Evolutionary conservation across 306 rosid species (phyloP), one percentile per base, ranked within the genome.

Genomic region (Prunus mira): DNA sequence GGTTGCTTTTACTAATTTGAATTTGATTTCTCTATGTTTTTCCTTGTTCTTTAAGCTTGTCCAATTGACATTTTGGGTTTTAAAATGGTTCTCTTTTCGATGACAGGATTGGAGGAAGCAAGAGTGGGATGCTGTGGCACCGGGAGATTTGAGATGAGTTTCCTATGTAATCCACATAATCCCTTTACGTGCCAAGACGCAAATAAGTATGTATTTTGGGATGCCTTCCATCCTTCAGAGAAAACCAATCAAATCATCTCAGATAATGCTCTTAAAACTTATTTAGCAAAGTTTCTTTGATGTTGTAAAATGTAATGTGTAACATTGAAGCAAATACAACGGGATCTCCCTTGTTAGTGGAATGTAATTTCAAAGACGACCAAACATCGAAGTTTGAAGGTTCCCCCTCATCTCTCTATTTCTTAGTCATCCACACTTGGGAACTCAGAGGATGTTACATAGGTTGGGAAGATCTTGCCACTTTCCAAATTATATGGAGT

Each of bases 121-220:
- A 4, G 19, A 4, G 45, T 20, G 25, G 87, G 84, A 43, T 79
- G 92, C 52, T 87, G 88, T 71, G 88, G 88, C 27, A 80, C 88
- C 13, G 87, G 87, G 22, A 73, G 20, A 45, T 80, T 77, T 70
- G 86, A 87, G 83, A 87, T 82, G 88, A 15, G 90, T 19, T 73
- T 49, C 73, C 1, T 84, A 10, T 79, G 90, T 38, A 63, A 56
- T 41, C 75, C 75, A 0, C 19, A 79, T 2, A 84, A 58, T 64
- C 90, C 83, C 66, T 84, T 82, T 46, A 80, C 88, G 7, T 84
- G 90, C 78, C 24, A 62, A 28, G 90, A 87, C 67, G 88, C 88
- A 22, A 74, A 79, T 28, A 87, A 79, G 77, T 82, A 43, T 10
- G 88, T 79, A 8, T 87, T 87, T 43, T 87, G 90, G 88, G 88